Percentiles rank a stretch among this genome's conserved stretches.
Evolutionary conservation across 192 early-diverging fungal genomes (phyloP).

Genomic region (Coemansia sp.): DNA sequence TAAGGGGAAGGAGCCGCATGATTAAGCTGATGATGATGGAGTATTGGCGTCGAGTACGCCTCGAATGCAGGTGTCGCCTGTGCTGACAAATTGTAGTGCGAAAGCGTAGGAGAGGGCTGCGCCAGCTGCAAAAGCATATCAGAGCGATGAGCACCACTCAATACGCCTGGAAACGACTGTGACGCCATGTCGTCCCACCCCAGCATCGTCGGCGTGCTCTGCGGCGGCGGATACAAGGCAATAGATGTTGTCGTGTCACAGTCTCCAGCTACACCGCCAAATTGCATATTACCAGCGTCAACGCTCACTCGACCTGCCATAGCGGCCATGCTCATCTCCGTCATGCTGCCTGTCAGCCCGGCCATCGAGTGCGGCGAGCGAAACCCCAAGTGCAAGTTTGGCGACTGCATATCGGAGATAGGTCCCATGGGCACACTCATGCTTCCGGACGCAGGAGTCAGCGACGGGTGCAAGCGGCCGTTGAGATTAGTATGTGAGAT

Average conservation of each 20-base stretch:
- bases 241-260: too few relatives aligned
- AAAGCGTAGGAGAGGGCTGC: constrained; percentile 41
- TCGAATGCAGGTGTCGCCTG: constrained; percentile 43
- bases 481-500: background rate
- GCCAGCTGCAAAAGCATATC: constrained; percentile 46
- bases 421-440: constrained; percentile 11
- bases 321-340: constrained; percentile 9
- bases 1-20: background rate
- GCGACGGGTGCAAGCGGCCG: background rate
- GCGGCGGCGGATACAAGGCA: constrained; percentile 25
- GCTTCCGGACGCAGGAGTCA: background rate
- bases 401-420: constrained; percentile 2
- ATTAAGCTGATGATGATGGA: background rate
- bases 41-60: constrained; percentile 13
- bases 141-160: background rate
- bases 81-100: constrained; percentile 33
- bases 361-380: constrained; percentile 9
- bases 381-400: background rate
- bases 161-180: constrained; percentile 34
- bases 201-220: constrained; percentile 3
- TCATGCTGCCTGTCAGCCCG: constrained; percentile 1
- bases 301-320: constrained; percentile 7
- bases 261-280: background rate
- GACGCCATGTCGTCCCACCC: constrained; percentile 29
- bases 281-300: background rate